Evolutionary conservation across 2,329 filamentous ascomycete genomes (phyloP), one percentile per base, ranked within the genome.

Genomic region (Penicillium decumbens): DNA sequence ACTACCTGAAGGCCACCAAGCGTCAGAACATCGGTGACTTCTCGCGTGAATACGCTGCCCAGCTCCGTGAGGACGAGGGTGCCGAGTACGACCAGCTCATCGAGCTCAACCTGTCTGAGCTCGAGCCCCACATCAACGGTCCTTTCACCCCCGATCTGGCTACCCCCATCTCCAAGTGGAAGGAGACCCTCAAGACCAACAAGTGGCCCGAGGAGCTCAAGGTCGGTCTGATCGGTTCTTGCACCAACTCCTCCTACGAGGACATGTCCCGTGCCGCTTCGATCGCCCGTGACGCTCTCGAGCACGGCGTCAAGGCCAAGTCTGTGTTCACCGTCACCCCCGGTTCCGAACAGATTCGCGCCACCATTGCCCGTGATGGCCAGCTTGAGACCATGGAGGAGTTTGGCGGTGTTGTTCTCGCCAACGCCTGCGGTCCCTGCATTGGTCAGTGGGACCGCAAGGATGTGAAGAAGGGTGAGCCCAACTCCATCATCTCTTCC

Each of bases 201-300:
- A 77, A 87, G 43, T 98, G 93, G 93, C 93, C 93, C 2, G 82
- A 88, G 66, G 89, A 85, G 55, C 86, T 98, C 54, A 93, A 90
- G 10, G 92, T 93, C 24, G 91, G 91, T 44, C 80, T 98, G 47
- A 98, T 98, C 66, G 93, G 93, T 53, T 95, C 90, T 75, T 98
- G 93, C 78, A 98, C 93, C 43, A 98, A 98, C 80, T 95, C 89
- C 70, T 97, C 93, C 2, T 98, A 97, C 71, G 87, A 96, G 73
- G 93, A 98, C 69, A 98, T 98, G 93, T 95, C 91, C 30, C 86
- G 92, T 54, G 89, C 91, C 12, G 92, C 96, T 73, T 84, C 90
- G 65, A 82, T 98, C 49, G 89, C 97, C 50, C 91, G 92, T 71
- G 91, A 96, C 71, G 93, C 93, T 8, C 80, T 85, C 45, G 83